Base-by-base conservation (phyloP, 441 rosid genomes). In the Syzygium malaccense region DNA sequence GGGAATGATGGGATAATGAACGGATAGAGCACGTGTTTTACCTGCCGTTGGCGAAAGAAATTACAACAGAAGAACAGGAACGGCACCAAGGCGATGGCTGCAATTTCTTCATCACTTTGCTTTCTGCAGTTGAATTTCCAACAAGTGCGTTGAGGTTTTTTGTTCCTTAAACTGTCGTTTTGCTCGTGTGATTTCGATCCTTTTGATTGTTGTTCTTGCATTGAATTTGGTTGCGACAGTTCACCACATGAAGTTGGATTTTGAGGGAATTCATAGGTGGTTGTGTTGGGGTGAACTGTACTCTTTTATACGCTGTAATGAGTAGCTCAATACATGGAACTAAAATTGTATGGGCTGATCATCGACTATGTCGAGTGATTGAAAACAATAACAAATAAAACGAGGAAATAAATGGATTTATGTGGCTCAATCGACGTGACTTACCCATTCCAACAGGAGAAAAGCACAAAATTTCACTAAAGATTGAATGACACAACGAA, bases 351-450 rank as follows among this genome's bases (percentile, higher is more conserved):
- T 6, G 15, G 51, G 23, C 6, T 2, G 17, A 75, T 75, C n/a
- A 12, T 23, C 8, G 8, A 41, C 17, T 13, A 20, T 71, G 49
- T 71, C 51, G 2, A 71, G 83, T 20, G 51, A 75, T 75, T 49
- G 1, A 37, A 12, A 28, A 23, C 28, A 0, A 12, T 12, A 23
- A 41, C 7, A 71, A 71, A 11, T 37, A 37, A 71, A 71, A 37
- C 8, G 12, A 71, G 28, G 17, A 37, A 75, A 6, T 75, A 23
- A 75, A 6, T 37, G 51, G 12, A 25, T 57, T 57, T 25, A 57
- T 3, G 4, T 57, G 14, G 3, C n/a, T 20, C 8, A 1, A 13
- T 20, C 1, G 3, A 37, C 23, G 7, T 37, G 28, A 20, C 14
- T 8, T 28, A 4, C 49, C 49, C 20, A 71, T 7, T 71, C 8